These are phyloP conservation scores for Vitis labrusca DNA, from an alignment of 164 flowering plant species.

Conservation along the genomic window DNA sequence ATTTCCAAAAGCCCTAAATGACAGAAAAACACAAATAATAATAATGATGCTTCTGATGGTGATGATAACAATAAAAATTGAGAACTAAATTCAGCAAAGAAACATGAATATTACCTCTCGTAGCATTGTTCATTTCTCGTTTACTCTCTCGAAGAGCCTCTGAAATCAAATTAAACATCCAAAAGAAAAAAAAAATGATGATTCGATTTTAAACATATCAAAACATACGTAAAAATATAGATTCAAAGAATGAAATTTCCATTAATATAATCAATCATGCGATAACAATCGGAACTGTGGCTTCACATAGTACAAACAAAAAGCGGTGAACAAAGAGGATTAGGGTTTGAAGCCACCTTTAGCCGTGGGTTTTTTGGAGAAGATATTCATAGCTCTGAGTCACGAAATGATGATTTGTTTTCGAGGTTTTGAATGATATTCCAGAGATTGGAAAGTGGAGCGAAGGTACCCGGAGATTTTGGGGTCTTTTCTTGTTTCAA, in stretches of 20 bases:
- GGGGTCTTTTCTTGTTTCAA: no score
- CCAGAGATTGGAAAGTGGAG: no score
- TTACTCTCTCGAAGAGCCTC: constrained; percentile 83
- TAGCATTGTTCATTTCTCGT: constrained; percentile 74
- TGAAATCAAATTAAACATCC: constrained; percentile 21
- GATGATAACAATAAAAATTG: no score
- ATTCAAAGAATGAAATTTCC: not conserved
- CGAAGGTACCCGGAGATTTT: no score
- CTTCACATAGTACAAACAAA: not conserved
- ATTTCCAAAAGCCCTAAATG: no score
- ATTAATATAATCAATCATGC: not conserved
- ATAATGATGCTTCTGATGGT: no score
- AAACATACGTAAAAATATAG: not conserved
- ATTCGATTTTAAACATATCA: not conserved
- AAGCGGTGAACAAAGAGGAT: not conserved
- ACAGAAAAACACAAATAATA: no score
- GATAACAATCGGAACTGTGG: not conserved
- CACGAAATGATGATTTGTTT: not conserved
- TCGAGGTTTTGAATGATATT: no score
- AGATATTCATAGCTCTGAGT: constrained; percentile 51
- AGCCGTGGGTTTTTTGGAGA: constrained; percentile 69
- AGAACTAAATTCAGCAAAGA: not conserved
- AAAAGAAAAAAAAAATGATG: not conserved
- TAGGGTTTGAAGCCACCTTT: constrained; percentile 49
- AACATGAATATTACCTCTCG: constrained; percentile 55